phyloP scores from a whole-genome alignment of 2,329 filamentous ascomycete genomes.

The Cytospora piceae region DNA sequence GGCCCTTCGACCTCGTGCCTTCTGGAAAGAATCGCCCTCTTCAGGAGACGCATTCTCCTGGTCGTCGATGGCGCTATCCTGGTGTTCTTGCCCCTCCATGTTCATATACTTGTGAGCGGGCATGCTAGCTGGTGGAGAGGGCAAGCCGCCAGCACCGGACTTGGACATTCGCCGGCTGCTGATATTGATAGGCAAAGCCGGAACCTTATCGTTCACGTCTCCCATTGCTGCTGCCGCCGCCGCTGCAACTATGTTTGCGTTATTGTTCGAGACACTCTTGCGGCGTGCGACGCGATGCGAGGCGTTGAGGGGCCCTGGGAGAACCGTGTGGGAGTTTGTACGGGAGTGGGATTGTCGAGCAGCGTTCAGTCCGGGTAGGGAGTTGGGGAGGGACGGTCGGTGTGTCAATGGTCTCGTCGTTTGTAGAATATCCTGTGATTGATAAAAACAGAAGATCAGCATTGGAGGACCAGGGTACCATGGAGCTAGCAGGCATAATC shows the following conservation, averaged over 20 bases:
- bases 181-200: slow-evolving; percentile 61
- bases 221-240: slow-evolving; percentile 63
- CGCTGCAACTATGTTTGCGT: slow-evolving; percentile 73
- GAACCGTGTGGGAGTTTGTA: slow-evolving; percentile 80
- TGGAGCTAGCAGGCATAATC: slow-evolving; percentile 35
- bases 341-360: slow-evolving; percentile 69
- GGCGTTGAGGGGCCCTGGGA: slow-evolving; percentile 75
- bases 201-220: slow-evolving; percentile 47
- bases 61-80: slow-evolving; percentile 71
- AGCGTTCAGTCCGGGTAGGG: slow-evolving; percentile 60
- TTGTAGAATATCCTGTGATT: slow-evolving; percentile 63
- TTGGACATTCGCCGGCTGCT: slow-evolving; percentile 71
- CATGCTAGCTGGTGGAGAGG: slow-evolving; percentile 70
- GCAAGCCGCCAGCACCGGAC: slow-evolving; percentile 58
- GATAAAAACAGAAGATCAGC: slow-evolving; percentile 44
- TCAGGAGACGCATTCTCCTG: slow-evolving; percentile 62
- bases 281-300: slow-evolving; percentile 87
- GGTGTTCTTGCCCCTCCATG: slow-evolving; percentile 53
- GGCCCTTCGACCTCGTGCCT: slow-evolving; percentile 62
- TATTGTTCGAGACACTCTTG: slow-evolving; percentile 85
- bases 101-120: slow-evolving; percentile 59
- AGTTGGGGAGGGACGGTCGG: slow-evolving; percentile 61
- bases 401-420: slow-evolving; percentile 69
- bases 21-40: slow-evolving; percentile 54
- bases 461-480: slow-evolving; percentile 37